Conservation (phyloP, 768 basidiomycete species). For the Termitomyces sp. region DNA sequence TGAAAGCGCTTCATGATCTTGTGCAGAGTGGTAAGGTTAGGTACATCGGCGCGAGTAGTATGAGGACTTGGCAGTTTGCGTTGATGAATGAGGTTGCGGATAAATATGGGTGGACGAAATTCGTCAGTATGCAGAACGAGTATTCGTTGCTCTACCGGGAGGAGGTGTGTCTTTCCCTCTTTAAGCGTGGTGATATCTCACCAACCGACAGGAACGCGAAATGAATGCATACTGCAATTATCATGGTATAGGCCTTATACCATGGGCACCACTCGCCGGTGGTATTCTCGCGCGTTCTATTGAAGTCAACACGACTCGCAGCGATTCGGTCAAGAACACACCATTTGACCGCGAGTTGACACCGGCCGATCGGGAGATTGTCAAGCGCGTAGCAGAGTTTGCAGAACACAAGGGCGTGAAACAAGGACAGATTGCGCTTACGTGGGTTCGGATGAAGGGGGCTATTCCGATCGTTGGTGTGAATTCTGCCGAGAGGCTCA, state of each 20-base stretch:
- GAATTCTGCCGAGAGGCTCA: conserved; percentile 14
- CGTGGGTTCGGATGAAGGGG: conserved; percentile 33
- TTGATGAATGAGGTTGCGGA: conserved; percentile 38
- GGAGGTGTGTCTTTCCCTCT: conserved; percentile 23
- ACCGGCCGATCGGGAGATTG: conserved; percentile 25
- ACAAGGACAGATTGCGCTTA: conserved; percentile 42
- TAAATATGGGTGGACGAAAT: conserved; percentile 43
- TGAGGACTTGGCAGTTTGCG: conserved; percentile 41
- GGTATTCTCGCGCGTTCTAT: conserved; percentile 35
- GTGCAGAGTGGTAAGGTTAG: conserved; percentile 29
- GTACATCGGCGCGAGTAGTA: conserved; percentile 45
- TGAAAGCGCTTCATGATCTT: conserved; percentile 41
- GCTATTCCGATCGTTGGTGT: conserved; percentile 27
- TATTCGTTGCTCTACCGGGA: conserved; percentile 51
- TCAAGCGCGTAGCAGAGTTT: conserved; percentile 32
- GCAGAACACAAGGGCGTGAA: conserved; percentile 32
- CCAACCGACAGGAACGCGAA: conserved; percentile 37
- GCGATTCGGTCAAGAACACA: conserved; percentile 12
- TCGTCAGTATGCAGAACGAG: conserved; percentile 52
- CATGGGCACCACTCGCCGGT: conserved; percentile 38
- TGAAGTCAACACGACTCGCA: conserved; percentile 17
- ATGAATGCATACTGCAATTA: conserved; percentile 39
- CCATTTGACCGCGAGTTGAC: conserved; percentile 14
- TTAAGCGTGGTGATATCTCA: too few relatives aligned
- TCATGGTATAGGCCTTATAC: conserved; percentile 48